Evolutionary conservation across 495 filamentous ascomycete genomes (phyloP).

Genomic region (Xylaria scruposa): DNA sequence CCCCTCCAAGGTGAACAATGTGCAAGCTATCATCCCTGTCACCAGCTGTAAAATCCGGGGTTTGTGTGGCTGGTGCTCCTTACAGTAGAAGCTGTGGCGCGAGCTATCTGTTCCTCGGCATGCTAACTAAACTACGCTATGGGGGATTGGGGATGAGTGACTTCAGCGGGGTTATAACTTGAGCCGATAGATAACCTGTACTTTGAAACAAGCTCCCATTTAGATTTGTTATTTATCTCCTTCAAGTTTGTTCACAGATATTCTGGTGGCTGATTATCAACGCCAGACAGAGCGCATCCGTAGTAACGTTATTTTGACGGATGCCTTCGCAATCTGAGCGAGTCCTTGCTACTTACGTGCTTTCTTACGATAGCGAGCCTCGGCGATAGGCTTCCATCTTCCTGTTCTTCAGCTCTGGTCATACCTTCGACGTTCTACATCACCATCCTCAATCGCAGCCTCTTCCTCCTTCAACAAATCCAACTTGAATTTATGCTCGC

Average conservation of each 20-base stretch:
- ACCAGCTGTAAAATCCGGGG: conserved; percentile 33
- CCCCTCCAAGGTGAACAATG: conserved; percentile 15
- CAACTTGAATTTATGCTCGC: not conserved
- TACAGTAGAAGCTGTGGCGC: conserved; percentile 32
- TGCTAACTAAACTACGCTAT: not conserved
- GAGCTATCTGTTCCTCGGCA: conserved; percentile 29
- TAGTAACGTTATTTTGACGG: not conserved
- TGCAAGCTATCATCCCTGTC: conserved; percentile 20
- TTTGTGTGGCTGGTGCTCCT: conserved; percentile 27
- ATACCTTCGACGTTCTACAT: not conserved
- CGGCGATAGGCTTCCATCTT: no score
- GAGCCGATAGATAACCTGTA: conserved; percentile 1
- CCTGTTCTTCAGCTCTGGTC: not conserved
- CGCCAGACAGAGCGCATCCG: not conserved
- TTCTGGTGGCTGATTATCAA: conserved; percentile 2
- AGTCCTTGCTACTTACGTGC: not conserved
- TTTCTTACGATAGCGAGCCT: conserved; percentile 4
- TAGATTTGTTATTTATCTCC: not conserved
- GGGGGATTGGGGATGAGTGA: conserved; percentile 20
- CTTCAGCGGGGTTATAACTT: conserved; percentile 31
- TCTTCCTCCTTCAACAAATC: not conserved
- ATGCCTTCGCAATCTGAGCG: not conserved
- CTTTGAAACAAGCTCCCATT: not conserved
- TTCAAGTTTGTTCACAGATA: not conserved
- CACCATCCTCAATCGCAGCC: not conserved